Percentiles rank a stretch among this genome's conserved stretches.
Conservation (phyloP, 2,329 filamentous ascomycete species). For the Paracorniculantispora psalliotae region DNA sequence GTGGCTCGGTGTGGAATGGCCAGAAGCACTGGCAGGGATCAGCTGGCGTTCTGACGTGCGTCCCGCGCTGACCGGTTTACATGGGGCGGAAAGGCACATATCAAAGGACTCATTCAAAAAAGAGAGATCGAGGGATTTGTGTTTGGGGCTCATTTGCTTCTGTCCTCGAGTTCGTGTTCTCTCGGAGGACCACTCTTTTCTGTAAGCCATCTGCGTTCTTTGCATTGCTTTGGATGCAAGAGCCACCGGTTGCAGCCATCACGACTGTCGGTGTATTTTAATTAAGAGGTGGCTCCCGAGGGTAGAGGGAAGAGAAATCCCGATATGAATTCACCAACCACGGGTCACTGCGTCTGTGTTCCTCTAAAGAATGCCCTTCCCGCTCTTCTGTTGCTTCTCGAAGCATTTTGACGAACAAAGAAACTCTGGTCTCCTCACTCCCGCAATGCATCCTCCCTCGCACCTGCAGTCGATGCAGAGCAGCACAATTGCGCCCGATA, state of each 20-base stretch:
- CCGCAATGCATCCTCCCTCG: too few species aligned
- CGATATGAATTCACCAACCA: too few species aligned
- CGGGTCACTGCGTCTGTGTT: too few species aligned
- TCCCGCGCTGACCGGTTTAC: constrained; percentile 1
- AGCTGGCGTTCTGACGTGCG: background rate
- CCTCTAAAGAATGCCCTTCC: too few species aligned
- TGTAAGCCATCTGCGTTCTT: background rate
- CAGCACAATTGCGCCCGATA: background rate
- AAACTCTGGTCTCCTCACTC: too few species aligned
- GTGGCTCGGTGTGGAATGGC: background rate
- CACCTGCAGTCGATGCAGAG: too few species aligned
- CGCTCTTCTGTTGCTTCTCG: too few species aligned
- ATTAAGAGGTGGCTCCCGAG: too few species aligned
- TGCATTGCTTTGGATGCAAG: background rate
- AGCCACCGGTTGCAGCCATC: too few species aligned
- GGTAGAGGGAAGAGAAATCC: too few species aligned
- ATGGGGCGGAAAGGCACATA: background rate
- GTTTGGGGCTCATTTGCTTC: background rate
- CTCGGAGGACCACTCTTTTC: background rate
- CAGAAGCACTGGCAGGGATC: background rate
- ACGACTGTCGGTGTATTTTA: background rate
- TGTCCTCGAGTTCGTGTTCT: background rate
- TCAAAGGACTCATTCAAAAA: background rate
- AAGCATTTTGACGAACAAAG: too few species aligned
- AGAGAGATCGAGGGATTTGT: background rate